phyloP scores from a whole-genome alignment of 371 early-diverging fungal genomes.

The Mucor plumbeus region DNA sequence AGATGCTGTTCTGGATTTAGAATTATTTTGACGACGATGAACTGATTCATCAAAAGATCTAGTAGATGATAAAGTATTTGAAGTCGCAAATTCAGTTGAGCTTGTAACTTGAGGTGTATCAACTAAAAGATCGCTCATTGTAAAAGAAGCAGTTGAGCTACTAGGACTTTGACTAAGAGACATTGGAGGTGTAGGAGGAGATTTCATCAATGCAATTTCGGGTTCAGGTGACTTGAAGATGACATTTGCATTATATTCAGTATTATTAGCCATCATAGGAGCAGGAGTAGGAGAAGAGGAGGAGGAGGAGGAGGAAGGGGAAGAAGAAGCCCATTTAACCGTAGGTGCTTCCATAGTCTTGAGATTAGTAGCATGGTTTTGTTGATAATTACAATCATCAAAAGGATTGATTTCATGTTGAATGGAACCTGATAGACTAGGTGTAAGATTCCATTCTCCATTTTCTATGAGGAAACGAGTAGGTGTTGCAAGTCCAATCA shows the following conservation, averaged over 20 bases:
- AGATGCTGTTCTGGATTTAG: not conserved
- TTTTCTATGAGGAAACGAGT: slow-evolving; percentile 42
- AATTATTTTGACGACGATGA: not conserved
- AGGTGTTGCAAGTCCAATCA: slow-evolving; percentile 34
- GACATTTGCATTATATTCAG: not conserved
- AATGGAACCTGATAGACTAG: slow-evolving; percentile 21
- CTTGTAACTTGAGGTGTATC: slow-evolving; percentile 5
- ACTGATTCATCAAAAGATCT: not conserved
- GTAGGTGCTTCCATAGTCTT: not conserved
- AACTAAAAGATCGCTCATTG: not conserved
- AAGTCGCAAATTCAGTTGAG: not conserved
- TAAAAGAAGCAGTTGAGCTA: slow-evolving; percentile 18
- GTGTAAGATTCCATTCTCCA: slow-evolving; percentile 39
- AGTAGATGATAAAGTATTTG: not conserved
- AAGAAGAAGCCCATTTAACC: not conserved
- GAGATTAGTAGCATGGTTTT: not conserved
- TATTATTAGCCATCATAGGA: not conserved
- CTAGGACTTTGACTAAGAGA: slow-evolving; percentile 30
- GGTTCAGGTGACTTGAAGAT: slow-evolving; percentile 10
- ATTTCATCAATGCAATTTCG: not conserved
- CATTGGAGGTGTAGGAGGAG: slow-evolving; percentile 30
- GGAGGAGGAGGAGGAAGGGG: not conserved
- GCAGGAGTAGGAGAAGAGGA: not conserved
- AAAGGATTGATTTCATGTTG: slow-evolving; percentile 39
- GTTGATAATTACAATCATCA: slow-evolving; percentile 33